These are phyloP conservation scores for Talaromyces wortmannii DNA, from an alignment of 495 filamentous ascomycete species.

Conservation along the genomic window DNA sequence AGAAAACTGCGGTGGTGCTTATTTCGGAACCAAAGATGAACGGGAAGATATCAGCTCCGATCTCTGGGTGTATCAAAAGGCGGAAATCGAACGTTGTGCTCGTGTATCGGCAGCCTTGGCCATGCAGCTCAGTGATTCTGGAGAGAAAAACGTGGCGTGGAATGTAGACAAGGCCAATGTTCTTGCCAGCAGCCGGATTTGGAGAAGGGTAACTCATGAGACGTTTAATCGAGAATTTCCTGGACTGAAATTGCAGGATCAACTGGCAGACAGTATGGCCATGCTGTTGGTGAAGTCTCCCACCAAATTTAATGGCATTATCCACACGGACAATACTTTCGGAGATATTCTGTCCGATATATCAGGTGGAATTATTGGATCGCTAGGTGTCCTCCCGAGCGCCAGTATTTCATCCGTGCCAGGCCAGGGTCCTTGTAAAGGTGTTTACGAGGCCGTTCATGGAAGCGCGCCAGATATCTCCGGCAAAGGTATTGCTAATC, in stretches of 20 bases:
- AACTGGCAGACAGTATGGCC: constrained; percentile 52
- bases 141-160: constrained; percentile 70
- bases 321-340: constrained; percentile 89
- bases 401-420: constrained; percentile 86
- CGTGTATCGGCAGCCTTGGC: constrained; percentile 73
- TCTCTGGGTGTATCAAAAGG: constrained; percentile 83
- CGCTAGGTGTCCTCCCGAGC: constrained; percentile 77
- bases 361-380: constrained; percentile 83
- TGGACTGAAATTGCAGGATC: constrained; percentile 71
- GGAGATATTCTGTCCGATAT: constrained; percentile 90
- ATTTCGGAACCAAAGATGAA: constrained; percentile 45
- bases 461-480: constrained; percentile 86
- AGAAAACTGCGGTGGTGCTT: constrained; percentile 69
- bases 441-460: constrained; percentile 89
- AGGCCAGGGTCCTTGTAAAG: constrained; percentile 26
- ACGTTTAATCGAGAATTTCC: constrained; percentile 72
- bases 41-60: constrained; percentile 64
- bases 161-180: constrained; percentile 89
- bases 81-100: constrained; percentile 87
- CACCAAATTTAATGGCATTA: constrained; percentile 82
- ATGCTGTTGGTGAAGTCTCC: constrained; percentile 58
- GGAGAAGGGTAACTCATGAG: constrained; percentile 61
- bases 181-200: constrained; percentile 90
- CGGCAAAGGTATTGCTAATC: constrained; percentile 76
- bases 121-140: constrained; percentile 75